Conservation (phyloP, 2,329 filamentous ascomycete genomes). For the Aureobasidium subglaciale region DNA sequence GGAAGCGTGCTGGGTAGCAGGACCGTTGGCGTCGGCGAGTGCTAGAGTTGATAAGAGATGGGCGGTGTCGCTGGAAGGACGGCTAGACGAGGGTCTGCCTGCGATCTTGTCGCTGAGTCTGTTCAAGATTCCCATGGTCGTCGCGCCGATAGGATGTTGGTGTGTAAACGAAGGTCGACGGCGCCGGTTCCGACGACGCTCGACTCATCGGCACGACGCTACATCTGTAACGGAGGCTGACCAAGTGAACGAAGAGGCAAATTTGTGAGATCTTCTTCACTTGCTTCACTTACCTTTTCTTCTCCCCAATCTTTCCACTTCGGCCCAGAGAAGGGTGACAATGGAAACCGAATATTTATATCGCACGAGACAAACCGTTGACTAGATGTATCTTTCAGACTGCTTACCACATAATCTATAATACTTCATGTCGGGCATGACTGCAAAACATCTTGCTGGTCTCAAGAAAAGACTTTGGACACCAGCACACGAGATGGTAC, state of each 20-base stretch:
- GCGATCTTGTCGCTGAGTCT: constrained; percentile 3
- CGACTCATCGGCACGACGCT: background rate
- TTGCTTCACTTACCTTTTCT: background rate
- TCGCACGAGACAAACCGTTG: too few species aligned
- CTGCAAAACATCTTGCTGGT: too few species aligned
- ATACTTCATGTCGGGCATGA: too few species aligned
- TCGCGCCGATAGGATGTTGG: background rate
- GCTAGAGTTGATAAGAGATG: background rate
- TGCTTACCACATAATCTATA: too few species aligned
- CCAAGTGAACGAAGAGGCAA: background rate
- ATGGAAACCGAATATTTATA: too few species aligned
- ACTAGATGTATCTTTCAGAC: too few species aligned
- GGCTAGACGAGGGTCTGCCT: background rate
- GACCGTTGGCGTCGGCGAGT: background rate
- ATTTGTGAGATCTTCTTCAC: background rate
- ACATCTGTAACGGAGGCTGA: background rate
- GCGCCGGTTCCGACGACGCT: background rate
- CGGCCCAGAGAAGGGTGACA: too few species aligned
- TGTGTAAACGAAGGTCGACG: background rate
- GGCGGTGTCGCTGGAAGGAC: background rate
- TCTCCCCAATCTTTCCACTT: too few species aligned
- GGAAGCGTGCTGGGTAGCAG: background rate
- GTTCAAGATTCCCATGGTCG: background rate
- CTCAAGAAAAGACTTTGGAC: too few species aligned
- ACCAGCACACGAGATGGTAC: too few species aligned